These are phyloP conservation scores for Bipolaris victoriae DNA, from an alignment of 2,329 filamentous ascomycete species.

Conservation along the genomic window DNA sequence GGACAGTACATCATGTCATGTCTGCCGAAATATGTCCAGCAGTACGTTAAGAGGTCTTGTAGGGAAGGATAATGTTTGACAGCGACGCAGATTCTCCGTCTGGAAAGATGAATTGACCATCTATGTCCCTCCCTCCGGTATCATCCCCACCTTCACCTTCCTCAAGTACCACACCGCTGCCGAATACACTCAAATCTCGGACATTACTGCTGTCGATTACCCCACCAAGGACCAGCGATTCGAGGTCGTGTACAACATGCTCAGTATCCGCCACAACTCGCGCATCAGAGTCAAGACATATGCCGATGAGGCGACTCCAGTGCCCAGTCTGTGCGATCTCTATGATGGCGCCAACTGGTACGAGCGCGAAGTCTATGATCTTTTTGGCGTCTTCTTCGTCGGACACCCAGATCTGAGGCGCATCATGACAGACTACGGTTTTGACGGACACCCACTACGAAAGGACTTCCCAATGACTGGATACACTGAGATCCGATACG, in stretches of 20 bases:
- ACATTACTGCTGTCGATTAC: constrained; percentile 94
- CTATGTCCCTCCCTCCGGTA: constrained; percentile 85
- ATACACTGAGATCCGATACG: constrained; percentile 97
- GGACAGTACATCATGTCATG: constrained; percentile 96
- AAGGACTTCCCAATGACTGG: constrained; percentile 98
- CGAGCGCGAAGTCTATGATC: constrained; percentile 95
- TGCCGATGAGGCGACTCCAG: constrained; percentile 91
- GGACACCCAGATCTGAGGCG: constrained; percentile 93
- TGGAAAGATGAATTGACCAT: constrained; percentile 99
- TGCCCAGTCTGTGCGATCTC: constrained; percentile 83
- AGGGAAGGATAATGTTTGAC: constrained; percentile 1
- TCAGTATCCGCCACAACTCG: constrained; percentile 94
- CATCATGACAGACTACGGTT: constrained; percentile 99
- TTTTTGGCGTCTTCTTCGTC: constrained; percentile 96
- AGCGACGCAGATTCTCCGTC: constrained; percentile 74
- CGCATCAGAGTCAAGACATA: constrained; percentile 99
- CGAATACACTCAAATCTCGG: constrained; percentile 92
- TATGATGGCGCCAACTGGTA: constrained; percentile 99
- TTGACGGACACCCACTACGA: constrained; percentile 94
- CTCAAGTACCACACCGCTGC: constrained; percentile 97
- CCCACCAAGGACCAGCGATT: constrained; percentile 95
- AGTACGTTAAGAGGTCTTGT: constrained; percentile 53
- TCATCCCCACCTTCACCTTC: constrained; percentile 92
- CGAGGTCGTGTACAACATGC: constrained; percentile 96
- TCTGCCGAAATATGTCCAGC: constrained; percentile 96